Conservation (phyloP, 192 early-diverging fungal genomes). For the Pilaira anomala region DNA sequence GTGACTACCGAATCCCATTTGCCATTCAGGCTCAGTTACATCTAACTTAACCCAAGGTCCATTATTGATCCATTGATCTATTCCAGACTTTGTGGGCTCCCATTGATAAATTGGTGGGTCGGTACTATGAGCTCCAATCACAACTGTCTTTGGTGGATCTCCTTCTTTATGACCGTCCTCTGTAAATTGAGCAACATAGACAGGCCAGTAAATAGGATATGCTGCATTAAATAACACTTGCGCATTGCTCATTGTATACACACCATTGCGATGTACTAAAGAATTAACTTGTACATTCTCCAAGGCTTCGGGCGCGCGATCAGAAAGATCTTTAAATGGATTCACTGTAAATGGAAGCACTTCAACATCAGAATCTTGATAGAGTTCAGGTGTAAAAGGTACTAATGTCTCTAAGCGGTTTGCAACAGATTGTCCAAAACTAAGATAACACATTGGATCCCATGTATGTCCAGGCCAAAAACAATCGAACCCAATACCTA, state of each 20-base stretch:
- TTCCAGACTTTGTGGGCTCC: slow-evolving; percentile 1
- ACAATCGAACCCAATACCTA: slow-evolving; percentile 28
- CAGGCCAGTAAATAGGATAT: slow-evolving; percentile 37
- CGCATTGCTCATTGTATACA: slow-evolving; percentile 1
- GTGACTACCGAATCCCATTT: neutral
- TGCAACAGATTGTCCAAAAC: slow-evolving; percentile 15
- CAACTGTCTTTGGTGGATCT: slow-evolving; percentile 13
- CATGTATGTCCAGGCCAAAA: slow-evolving; percentile 34
- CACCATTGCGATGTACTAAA: neutral
- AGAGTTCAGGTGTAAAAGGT: slow-evolving; percentile 9
- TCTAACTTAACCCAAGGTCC: slow-evolving; percentile 28
- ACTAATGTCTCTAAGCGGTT: slow-evolving; percentile 13
- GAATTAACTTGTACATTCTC: neutral
- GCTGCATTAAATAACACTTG: slow-evolving; percentile 18
- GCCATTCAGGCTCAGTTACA: slow-evolving; percentile 28
- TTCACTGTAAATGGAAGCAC: slow-evolving; percentile 28
- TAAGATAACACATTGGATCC: slow-evolving; percentile 30
- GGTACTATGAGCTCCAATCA: slow-evolving; percentile 22
- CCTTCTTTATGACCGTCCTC: neutral
- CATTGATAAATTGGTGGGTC: slow-evolving; percentile 30
- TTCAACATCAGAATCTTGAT: slow-evolving; percentile 18
- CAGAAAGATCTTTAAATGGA: slow-evolving; percentile 20
- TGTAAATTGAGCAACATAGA: slow-evolving; percentile 31
- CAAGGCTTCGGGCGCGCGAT: neutral
- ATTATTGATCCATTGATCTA: slow-evolving; percentile 33